Conservation (phyloP, 1,284 basidiomycete species). For the Ceratobasidium sp. region DNA sequence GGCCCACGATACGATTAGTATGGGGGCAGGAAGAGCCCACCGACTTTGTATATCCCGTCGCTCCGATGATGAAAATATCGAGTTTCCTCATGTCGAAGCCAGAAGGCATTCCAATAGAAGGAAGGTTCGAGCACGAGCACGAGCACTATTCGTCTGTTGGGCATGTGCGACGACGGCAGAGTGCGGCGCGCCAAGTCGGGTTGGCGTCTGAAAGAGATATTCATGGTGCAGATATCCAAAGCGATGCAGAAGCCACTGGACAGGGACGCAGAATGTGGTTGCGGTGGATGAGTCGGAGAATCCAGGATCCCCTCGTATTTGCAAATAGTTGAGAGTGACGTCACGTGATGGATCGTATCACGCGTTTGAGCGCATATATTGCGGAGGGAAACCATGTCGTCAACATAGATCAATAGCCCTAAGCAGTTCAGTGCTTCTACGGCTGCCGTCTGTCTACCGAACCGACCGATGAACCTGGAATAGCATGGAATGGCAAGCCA, state of each 20-base stretch:
- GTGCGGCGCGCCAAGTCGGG: constrained; percentile 25
- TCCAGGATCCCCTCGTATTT: too few species aligned
- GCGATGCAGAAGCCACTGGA: not conserved
- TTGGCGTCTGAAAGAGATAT: not conserved
- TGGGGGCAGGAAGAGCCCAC: not conserved
- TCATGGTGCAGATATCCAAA: not conserved
- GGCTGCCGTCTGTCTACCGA: not conserved
- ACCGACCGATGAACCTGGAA: not conserved
- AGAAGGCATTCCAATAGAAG: not conserved
- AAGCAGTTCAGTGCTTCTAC: too few species aligned
- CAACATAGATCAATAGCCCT: too few species aligned
- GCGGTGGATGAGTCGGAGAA: constrained; percentile 1
- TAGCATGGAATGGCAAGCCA: constrained; percentile 9
- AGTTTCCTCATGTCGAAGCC: constrained; percentile 4
- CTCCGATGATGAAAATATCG: constrained; percentile 48
- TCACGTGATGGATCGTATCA: not conserved
- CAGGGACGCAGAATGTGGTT: too few species aligned
- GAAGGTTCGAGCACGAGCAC: not conserved
- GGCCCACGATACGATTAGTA: constrained; percentile 26
- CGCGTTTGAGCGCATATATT: not conserved
- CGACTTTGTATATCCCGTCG: constrained; percentile 47
- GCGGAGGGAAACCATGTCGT: not conserved
- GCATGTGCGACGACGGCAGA: constrained; percentile 42
- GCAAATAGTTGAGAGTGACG: too few species aligned
- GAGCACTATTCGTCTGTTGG: not conserved